These are phyloP conservation scores for Hibiscus mutabilis DNA, from an alignment of 345 rosid species.

Conservation along the genomic window DNA sequence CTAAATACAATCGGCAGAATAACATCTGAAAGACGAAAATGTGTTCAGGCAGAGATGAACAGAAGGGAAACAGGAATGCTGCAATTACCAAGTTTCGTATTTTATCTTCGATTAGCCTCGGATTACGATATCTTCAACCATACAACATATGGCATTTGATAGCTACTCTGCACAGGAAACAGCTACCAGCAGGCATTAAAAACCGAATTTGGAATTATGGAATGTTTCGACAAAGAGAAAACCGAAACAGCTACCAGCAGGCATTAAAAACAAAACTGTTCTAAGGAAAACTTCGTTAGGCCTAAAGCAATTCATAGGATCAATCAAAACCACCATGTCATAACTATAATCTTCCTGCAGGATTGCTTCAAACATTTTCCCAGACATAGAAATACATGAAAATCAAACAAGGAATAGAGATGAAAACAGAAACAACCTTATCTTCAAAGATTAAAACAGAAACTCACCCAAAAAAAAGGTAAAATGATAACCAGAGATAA, in stretches of 20 bases:
- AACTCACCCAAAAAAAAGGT: no score
- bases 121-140: conserved; percentile 26
- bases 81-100: conserved; percentile 56
- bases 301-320: not conserved
- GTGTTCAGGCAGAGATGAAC: not conserved
- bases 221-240: not conserved
- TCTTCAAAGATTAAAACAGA: not conserved
- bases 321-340: not conserved
- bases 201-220: conserved; percentile 8
- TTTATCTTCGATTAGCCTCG: conserved; percentile 28
- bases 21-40: not conserved
- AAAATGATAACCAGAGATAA: not conserved
- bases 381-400: not conserved
- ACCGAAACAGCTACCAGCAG: not conserved
- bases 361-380: not conserved
- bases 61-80: not conserved
- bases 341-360: not conserved
- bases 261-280: not conserved
- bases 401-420: not conserved
- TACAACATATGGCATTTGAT: not conserved
- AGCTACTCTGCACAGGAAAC: conserved; percentile 19
- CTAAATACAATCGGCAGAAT: not conserved
- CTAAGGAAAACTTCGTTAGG: not conserved
- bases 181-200: no score
- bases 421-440: not conserved